Base-by-base conservation (phyloP, 345 rosid genomes). In the Syzygium aqueum region DNA sequence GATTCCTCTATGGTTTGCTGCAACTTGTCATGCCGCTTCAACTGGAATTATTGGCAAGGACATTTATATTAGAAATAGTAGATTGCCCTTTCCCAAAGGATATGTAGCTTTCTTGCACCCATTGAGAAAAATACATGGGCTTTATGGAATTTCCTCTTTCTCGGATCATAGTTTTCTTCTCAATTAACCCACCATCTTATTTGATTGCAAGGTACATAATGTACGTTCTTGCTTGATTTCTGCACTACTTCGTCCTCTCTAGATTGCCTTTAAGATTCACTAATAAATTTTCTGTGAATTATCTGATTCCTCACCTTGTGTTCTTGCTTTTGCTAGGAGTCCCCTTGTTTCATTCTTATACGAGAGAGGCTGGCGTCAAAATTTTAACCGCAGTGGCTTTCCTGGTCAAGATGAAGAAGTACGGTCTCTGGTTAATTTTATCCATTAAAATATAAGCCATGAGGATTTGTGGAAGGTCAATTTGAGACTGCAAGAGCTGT, bases 331-430 rank as follows among this genome's bases (percentile, higher is more conserved):
- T 84, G 85, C 85, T 87, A 97, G 99, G 98, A 97, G 95, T 90
- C 99, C 99, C 57, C 86, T 97, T 77, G 98, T 97, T 78, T 97
- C 99, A 40, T 97, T 95, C 88, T 88, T 95, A 90, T 97, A 97
- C 51, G 99, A 97, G 90, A 94, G 98, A 84, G 99, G 99, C 53
- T 97, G 99, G 99, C 94, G 99, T 77, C 97, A 97, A 88, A 93
- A 89, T 89, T 97, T 97, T 87, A 90, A 85, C 87, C 91, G n/a
- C 49, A 92, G 98, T 73, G 99, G 99, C 77, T 95, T 97, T 89
- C 99, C 99, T 67, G 99, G 99, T 87, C 94, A 94, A 73, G 99
- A 96, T 86, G 97, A 96, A 93, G 99, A 96, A 98, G 99, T 94
- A 90, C 84, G 53, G 84, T 61, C 77, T 80, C 53, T 86, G 88